Conservation (phyloP, 1,284 basidiomycete species). For the Flammula alnicola region DNA sequence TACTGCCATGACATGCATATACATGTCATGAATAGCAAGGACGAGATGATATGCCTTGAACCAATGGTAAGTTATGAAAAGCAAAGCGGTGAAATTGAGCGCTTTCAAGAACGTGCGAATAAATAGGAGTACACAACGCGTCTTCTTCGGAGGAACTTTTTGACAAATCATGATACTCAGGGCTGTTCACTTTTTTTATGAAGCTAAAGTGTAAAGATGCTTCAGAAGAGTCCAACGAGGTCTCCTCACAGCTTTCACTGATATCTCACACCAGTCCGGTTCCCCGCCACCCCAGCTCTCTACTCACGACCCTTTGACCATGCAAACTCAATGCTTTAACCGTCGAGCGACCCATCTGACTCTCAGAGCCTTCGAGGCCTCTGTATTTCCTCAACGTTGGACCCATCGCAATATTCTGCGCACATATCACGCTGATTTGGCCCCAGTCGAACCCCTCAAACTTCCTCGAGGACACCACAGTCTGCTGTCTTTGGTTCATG, state of each 20-base stretch:
- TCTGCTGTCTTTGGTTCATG: constrained; percentile 32
- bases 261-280: not conserved
- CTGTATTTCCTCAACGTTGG: not conserved
- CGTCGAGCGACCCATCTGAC: not conserved
- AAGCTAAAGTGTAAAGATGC: not conserved
- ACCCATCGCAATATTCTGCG: not conserved
- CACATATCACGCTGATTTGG: constrained; percentile 20
- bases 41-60: no score
- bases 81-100: no score
- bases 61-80: no score
- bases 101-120: no score
- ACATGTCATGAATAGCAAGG: no score
- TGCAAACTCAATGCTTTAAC: constrained; percentile 2
- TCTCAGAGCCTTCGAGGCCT: not conserved
- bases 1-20: no score
- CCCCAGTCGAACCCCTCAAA: constrained; percentile 23
- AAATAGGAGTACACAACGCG: constrained; percentile 13
- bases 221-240: constrained; percentile 1
- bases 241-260: not conserved
- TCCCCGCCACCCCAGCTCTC: no score
- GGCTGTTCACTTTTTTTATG: not conserved
- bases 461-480: constrained; percentile 28
- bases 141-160: not conserved
- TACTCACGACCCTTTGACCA: not conserved
- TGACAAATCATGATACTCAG: not conserved